phyloP scores from a whole-genome alignment of 805 yeast species.

The Lachancea fermentati region DNA sequence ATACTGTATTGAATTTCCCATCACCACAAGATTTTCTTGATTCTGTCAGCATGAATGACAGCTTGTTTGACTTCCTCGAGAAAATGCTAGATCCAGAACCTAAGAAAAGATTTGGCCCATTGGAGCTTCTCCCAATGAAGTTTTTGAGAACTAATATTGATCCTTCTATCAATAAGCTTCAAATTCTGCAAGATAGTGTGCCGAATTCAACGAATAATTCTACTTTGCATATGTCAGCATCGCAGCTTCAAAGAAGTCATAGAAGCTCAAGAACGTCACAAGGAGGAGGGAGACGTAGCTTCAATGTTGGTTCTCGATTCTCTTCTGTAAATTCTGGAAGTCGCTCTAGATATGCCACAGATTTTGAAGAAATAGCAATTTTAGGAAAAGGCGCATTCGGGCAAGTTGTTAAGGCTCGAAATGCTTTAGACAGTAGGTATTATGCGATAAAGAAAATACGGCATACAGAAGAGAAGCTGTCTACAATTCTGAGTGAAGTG shows the following conservation, averaged over 20 bases:
- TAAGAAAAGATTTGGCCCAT: constrained; percentile 71
- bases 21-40: constrained; percentile 62
- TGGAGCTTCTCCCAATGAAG: constrained; percentile 78
- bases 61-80: constrained; percentile 60
- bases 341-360: constrained; percentile 76
- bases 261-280: not conserved
- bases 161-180: constrained; percentile 24
- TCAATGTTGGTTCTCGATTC: constrained; percentile 36
- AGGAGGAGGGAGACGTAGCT: constrained; percentile 35
- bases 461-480: constrained; percentile 72
- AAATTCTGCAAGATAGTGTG: constrained; percentile 10
- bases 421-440: constrained; percentile 86
- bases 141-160: constrained; percentile 73
- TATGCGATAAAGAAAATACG: constrained; percentile 91
- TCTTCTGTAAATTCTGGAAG: constrained; percentile 29
- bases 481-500: constrained; percentile 83
- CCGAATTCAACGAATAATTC: not conserved
- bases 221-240: not conserved
- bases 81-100: constrained; percentile 60
- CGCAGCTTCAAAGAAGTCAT: constrained; percentile 19
- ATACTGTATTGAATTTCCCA: constrained; percentile 46
- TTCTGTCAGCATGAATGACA: constrained; percentile 42
- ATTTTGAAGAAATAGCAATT: constrained; percentile 89
- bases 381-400: constrained; percentile 96
- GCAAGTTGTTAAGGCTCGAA: constrained; percentile 95